Conservation (phyloP, 208 protist genomes). For the Hexamita inflata region DNA sequence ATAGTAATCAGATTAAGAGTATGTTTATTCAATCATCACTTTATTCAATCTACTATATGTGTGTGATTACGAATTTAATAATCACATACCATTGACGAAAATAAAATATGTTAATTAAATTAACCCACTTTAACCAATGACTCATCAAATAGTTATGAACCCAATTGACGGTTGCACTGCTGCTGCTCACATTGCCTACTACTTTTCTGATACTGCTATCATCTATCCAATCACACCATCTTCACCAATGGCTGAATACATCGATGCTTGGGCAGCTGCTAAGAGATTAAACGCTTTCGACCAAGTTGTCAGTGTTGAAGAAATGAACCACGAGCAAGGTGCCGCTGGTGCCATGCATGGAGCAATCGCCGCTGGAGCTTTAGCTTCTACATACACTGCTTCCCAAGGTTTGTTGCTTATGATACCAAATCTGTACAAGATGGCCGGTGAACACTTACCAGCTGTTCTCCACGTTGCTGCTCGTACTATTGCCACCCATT, state of each 20-base stretch:
- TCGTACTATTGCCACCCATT: conserved; percentile 47
- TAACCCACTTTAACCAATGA: too few relatives aligned
- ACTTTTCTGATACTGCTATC: too few relatives aligned
- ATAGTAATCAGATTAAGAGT: too few relatives aligned
- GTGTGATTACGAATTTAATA: too few relatives aligned
- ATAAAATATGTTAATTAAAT: too few relatives aligned
- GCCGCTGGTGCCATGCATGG: conserved; percentile 55
- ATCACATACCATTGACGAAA: too few relatives aligned
- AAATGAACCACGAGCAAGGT: conserved; percentile 54
- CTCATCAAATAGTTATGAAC: too few relatives aligned
- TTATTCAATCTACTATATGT: too few relatives aligned
- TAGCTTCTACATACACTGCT: conserved; percentile 51
- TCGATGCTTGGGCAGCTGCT: conserved; percentile 45
- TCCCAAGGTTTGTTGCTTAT: conserved; percentile 60
- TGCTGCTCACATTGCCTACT: too few relatives aligned
- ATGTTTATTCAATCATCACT: too few relatives aligned
- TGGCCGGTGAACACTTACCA: conserved; percentile 55
- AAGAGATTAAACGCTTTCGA: conserved; percentile 51
- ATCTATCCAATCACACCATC: conserved; percentile 49
- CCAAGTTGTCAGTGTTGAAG: conserved; percentile 31
- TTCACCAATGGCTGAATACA: conserved; percentile 52
- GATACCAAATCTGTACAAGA: conserved; percentile 60
- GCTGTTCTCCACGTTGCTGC: conserved; percentile 53
- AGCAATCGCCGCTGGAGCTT: conserved; percentile 34
- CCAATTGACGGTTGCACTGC: too few relatives aligned